These are phyloP conservation scores for Gossypium thurberi DNA, from an alignment of 345 rosid genomes.

Conservation along the genomic window DNA sequence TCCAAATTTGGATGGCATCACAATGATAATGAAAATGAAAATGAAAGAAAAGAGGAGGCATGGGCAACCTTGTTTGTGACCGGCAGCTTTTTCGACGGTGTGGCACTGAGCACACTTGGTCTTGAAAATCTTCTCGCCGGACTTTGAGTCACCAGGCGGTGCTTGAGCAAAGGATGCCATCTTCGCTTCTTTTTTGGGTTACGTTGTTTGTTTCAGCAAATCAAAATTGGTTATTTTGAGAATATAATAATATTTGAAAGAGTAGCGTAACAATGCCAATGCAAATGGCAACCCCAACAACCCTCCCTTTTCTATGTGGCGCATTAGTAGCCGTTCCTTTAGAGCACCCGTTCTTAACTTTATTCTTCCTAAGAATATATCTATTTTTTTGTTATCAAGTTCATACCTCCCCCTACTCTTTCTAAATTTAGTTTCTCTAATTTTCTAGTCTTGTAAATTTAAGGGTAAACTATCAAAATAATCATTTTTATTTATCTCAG, in stretches of 20 bases:
- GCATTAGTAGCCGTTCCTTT: neutral
- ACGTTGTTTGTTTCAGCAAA: neutral
- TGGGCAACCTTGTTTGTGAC: conserved; percentile 78
- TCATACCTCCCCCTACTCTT: too few species aligned
- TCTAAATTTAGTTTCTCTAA: too few species aligned
- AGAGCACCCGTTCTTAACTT: neutral
- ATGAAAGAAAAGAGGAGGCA: neutral
- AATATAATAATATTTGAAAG: neutral
- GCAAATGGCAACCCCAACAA: neutral
- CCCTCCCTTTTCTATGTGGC: neutral
- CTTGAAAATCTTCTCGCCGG: conserved; percentile 84
- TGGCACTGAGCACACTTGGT: conserved; percentile 86
- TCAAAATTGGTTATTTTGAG: neutral
- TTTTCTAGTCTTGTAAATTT: too few species aligned
- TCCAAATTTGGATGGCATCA: neutral
- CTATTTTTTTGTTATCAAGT: too few species aligned
- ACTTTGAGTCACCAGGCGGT: conserved; percentile 56
- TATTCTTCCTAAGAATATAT: neutral
- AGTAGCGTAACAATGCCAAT: neutral
- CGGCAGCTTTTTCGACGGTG: conserved; percentile 90
- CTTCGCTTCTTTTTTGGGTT: neutral
- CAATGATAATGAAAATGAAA: neutral
- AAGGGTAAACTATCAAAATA: rapidly evolving
- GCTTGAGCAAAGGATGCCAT: conserved; percentile 80
- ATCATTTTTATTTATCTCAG: too few species aligned